A percentile compares a stretch with the other conserved stretches of the same genome.
phyloP scores from a whole-genome alignment of 441 rosid species.

The Gossypium gossypioides region DNA sequence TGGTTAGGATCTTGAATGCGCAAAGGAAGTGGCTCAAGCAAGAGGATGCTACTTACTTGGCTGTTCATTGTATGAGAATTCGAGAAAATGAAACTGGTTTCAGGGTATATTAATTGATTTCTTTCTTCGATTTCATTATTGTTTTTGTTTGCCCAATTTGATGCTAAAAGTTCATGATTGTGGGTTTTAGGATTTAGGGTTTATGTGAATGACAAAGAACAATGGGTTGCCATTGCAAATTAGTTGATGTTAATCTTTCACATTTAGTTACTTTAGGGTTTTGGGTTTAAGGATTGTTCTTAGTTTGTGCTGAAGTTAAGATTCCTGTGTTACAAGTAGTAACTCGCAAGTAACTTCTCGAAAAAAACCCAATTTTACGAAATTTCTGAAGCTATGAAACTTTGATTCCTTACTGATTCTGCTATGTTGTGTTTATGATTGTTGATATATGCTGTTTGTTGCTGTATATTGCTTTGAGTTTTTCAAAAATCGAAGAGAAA shows the following conservation, averaged over 20 bases:
- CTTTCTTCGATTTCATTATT: background rate
- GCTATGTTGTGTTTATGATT: background rate
- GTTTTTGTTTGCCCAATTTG: background rate
- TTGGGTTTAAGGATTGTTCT: background rate
- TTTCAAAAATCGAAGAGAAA: background rate
- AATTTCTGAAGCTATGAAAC: background rate
- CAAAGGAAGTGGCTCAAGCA: constrained; percentile 86
- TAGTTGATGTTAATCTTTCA: background rate
- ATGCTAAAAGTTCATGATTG: background rate
- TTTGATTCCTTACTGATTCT: background rate
- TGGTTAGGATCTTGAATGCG: constrained; percentile 55
- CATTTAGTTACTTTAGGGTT: background rate
- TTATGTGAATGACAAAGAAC: too few relatives aligned
- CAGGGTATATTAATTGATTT: constrained; percentile 29
- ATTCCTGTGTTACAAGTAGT: background rate
- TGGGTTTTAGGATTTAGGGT: too few relatives aligned
- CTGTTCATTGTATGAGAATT: constrained; percentile 61
- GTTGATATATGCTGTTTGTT: background rate
- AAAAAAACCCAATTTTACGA: background rate
- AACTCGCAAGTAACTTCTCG: too few relatives aligned
- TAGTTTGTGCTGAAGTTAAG: background rate
- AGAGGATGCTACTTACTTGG: constrained; percentile 68
- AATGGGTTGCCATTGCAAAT: background rate
- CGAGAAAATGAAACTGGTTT: constrained; percentile 74
- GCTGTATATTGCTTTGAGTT: background rate